Evolutionary conservation across 2,329 filamentous ascomycete genomes (phyloP), one percentile per base, ranked within the genome.

Genomic region (Ceratocystiopsis sp.): DNA sequence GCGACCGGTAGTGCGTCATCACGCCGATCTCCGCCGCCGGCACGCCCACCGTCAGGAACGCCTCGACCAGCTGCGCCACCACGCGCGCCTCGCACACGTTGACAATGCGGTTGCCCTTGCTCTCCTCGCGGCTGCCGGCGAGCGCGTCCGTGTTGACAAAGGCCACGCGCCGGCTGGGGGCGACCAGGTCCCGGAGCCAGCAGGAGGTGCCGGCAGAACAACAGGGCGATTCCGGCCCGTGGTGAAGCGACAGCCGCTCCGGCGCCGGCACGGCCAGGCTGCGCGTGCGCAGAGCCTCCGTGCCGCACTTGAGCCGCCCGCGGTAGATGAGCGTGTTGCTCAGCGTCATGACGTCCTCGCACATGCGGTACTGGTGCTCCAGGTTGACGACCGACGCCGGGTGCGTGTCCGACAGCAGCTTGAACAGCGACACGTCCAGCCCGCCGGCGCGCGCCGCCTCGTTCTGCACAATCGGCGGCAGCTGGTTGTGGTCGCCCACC

Each of bases 331-430:
- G 71, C 1, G 75, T 82, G 59, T 95, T 98, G 49, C 85, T 93
- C 14, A 98, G 71, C 2, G 80, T 72, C 89, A 96, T 96, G 47
- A 98, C 83, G 48, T 98, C 91, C 51, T 91, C 83, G 54, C 85
- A 94, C 91, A 98, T 98, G 48, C 91, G 84, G 57, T 98, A 98
- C 57, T 98, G 91, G 54, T 95, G 86, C 53, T 91, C 86, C 2
- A 98, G 72, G 49, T 83, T 93, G 48, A 93, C 84, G 2, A 98
- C 87, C 1, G 86, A 86, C 39, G 76, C 67, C 0, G 91, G 87
- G 49, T 96, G 87, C 1, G 74, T 72, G 54, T 96, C 91, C 1
- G 86, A 95, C 13, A 98, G 72, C 4, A 91, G 70, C 57, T 93
- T 93, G 70, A 98, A 98, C 42, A 98, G 68, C 57, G 84, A 93